Conservation (phyloP, 306 rosid genomes). For the Cucumis hystrix region DNA sequence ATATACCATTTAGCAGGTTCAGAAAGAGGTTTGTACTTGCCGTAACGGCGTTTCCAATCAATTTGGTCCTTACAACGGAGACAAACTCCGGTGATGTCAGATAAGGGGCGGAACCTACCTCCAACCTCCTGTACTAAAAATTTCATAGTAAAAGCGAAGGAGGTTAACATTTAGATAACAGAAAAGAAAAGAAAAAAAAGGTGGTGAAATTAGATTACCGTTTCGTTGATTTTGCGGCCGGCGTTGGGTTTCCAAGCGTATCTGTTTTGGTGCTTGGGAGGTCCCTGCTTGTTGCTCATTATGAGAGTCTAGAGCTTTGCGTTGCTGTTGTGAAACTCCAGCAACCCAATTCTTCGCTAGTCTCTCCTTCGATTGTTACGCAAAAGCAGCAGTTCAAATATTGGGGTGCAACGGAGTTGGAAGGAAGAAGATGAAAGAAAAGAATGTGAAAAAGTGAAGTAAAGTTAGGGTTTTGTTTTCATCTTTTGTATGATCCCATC, state of each 20-base stretch:
- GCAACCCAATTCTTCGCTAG: too few species aligned
- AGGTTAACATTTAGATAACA: background rate
- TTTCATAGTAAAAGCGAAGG: background rate
- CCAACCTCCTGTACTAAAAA: constrained; percentile 55
- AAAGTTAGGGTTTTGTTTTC: too few species aligned
- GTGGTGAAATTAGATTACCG: constrained; percentile 14
- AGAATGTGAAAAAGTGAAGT: too few species aligned
- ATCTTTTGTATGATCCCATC: too few species aligned
- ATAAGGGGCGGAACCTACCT: constrained; percentile 60
- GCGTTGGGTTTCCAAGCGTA: constrained; percentile 85
- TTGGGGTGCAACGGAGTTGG: too few species aligned
- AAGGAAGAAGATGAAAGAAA: too few species aligned
- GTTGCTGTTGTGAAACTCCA: background rate
- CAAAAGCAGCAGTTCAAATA: too few species aligned
- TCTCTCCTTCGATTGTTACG: too few species aligned
- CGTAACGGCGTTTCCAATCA: constrained; percentile 88
- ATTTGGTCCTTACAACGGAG: constrained; percentile 80
- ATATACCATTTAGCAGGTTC: constrained; percentile 73
- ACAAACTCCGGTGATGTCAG: constrained; percentile 76
- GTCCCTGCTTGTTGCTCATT: constrained; percentile 42
- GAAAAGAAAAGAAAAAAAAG: background rate
- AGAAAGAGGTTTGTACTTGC: constrained; percentile 69
- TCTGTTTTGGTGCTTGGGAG: constrained; percentile 67
- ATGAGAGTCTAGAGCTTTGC: background rate
- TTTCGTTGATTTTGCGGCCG: constrained; percentile 76